These are phyloP conservation scores for Cladosporium cucumerinum DNA, from an alignment of 2,329 filamentous ascomycete genomes.

Conservation along the genomic window DNA sequence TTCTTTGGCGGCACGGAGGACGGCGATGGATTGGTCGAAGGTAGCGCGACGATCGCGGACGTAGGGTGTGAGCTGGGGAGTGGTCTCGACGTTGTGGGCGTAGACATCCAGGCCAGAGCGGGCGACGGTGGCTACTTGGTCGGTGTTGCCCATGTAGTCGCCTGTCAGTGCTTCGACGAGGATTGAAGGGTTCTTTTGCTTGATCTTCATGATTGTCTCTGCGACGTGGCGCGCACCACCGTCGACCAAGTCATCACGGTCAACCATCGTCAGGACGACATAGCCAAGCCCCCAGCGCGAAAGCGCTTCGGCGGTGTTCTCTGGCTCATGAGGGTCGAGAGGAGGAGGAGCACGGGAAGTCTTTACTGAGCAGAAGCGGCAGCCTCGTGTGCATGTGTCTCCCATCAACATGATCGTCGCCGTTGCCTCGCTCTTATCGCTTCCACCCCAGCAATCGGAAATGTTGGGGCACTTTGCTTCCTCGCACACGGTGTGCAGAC, in stretches of 20 bases:
- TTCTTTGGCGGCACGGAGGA: slow-evolving; percentile 78
- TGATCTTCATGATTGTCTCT: slow-evolving; percentile 91
- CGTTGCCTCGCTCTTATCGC: slow-evolving; percentile 81
- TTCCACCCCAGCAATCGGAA: slow-evolving; percentile 94
- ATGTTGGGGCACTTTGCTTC: slow-evolving; percentile 97
- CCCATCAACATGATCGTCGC: slow-evolving; percentile 99
- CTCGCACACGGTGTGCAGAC: slow-evolving; percentile 94
- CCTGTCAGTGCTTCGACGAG: slow-evolving; percentile 83
- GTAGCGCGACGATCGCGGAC: slow-evolving; percentile 87
- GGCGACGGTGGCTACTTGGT: slow-evolving; percentile 83
- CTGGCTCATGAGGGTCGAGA: slow-evolving; percentile 91
- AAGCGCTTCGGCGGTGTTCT: slow-evolving; percentile 92
- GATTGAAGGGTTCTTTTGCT: slow-evolving; percentile 66
- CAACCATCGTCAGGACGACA: slow-evolving; percentile 88
- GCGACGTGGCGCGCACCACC: slow-evolving; percentile 87
- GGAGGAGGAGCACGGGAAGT: slow-evolving; percentile 73
- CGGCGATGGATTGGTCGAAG: slow-evolving; percentile 78
- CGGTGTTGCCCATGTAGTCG: slow-evolving; percentile 79
- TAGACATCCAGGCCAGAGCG: slow-evolving; percentile 90
- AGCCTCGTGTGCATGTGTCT: slow-evolving; percentile 94
- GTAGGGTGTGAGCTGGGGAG: slow-evolving; percentile 82
- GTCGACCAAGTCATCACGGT: slow-evolving; percentile 87
- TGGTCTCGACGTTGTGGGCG: slow-evolving; percentile 95
- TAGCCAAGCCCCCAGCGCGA: slow-evolving; percentile 92
- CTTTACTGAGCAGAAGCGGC: slow-evolving; percentile 96